Base-by-base conservation (phyloP, 495 filamentous ascomycete species). In the Hypoxylon fragiforme region DNA sequence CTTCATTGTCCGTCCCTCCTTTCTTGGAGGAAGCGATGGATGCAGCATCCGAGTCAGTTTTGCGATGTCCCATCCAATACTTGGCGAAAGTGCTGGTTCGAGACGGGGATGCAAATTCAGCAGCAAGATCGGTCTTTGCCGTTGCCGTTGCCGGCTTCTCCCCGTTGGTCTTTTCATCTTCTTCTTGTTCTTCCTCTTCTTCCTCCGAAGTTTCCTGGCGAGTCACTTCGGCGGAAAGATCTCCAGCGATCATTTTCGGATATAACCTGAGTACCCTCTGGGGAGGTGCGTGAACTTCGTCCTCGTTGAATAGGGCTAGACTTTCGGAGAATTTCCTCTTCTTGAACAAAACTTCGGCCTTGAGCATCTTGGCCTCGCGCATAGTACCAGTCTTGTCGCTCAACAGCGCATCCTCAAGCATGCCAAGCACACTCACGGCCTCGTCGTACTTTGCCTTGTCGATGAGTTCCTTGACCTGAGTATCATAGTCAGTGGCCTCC, bases 351-450 rank as follows among this genome's bases (percentile, higher is more conserved):
- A 77, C 70, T 66, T 96, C 88, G 0, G 94, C 94, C 63, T 99
- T 97, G 50, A 87, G 78, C 71, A 96, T 91, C 72, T 91, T 91
- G 35, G 92, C 81, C 57, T 92, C 85, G 11, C 92, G 81, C 50
- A 95, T 69, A 16, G 86, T 83, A 46, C 87, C 85, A 19, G 80
- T 77, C 63, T 97, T 99, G 54, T 96, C 85, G 40, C 85, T 82
- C 7, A 99, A 70, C 6, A 97, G 77, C 0, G 91, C 92, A 73
- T 96, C 92, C 70, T 97, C 94, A 3, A 99, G 83, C 84, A 96
- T 89, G 34, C 76, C 77, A 2, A 96, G 72, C 7, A 99, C 69
- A 62, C 90, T 96, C 46, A 97, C 89, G 1, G 94, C 95, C 69
- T 99, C 94, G 60, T 99, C 92, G 36, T 91, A 84, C 59, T 83